Conservation (phyloP, 164 flowering plant genomes). For the Nymphaea colorata region DNA sequence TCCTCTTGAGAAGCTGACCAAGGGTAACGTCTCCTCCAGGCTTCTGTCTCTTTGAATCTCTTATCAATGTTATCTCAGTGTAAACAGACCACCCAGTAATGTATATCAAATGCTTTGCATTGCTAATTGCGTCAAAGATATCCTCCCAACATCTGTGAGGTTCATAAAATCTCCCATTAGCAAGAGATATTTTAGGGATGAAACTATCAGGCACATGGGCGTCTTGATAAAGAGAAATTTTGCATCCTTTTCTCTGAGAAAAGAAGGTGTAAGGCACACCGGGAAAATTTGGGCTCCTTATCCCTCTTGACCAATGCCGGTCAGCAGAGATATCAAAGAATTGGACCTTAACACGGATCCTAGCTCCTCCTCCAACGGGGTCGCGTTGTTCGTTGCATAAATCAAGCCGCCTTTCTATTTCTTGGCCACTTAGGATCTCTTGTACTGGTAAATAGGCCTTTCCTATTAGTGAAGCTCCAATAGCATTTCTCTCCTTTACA, state of each 20-base stretch:
- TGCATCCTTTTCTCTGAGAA: conserved; percentile 38
- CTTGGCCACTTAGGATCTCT: conserved; percentile 20
- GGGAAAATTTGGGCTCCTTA: conserved; percentile 15
- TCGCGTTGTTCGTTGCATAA: conserved; percentile 28
- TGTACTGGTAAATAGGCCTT: conserved; percentile 48
- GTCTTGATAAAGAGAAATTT: conserved; percentile 46
- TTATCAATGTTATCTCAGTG: conserved; percentile 35
- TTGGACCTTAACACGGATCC: conserved; percentile 40
- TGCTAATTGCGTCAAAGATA: conserved; percentile 42
- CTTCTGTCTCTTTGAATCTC: conserved; percentile 39
- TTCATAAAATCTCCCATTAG: conserved; percentile 17
- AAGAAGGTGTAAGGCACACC: conserved; percentile 46
- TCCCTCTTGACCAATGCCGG: conserved; percentile 33
- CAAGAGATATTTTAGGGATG: conserved; percentile 12
- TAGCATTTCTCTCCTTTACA: conserved; percentile 32
- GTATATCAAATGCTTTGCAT: conserved; percentile 53
- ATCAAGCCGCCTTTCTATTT: conserved; percentile 29
- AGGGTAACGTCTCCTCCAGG: conserved; percentile 47
- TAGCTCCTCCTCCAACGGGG: conserved; percentile 30
- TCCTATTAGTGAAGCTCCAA: conserved; percentile 55
- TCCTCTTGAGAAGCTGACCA: conserved; percentile 65
- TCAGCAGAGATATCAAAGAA: conserved; percentile 25
- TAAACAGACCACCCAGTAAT: conserved; percentile 74
- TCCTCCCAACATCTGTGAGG: conserved; percentile 66
- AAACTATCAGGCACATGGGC: conserved; percentile 33